Conservation (phyloP, 1,284 basidiomycete genomes). For the Ganoderma resinaceum region DNA sequence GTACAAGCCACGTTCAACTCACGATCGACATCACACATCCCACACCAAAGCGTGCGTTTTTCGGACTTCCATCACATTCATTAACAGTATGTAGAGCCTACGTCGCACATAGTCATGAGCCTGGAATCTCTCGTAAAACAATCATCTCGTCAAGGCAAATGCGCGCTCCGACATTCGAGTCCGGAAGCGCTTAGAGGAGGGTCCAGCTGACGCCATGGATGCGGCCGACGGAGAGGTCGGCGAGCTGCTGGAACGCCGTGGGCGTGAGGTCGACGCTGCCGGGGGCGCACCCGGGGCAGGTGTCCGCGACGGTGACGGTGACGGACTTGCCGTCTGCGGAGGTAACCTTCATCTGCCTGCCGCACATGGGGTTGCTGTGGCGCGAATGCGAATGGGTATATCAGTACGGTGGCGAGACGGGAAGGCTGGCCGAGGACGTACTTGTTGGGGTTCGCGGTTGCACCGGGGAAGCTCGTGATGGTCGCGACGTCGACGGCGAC, state of each 20-base stretch:
- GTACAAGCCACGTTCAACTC: too few relatives aligned
- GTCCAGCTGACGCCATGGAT: constrained; percentile 33
- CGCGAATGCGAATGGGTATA: too few relatives aligned
- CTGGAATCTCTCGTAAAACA: constrained; percentile 10
- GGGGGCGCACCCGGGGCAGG: constrained; percentile 48
- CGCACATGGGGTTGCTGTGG: constrained; percentile 44
- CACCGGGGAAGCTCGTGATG: constrained; percentile 30
- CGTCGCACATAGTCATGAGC: constrained; percentile 21
- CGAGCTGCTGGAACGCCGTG: constrained; percentile 49
- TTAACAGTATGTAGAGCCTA: constrained; percentile 22
- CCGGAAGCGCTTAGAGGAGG: constrained; percentile 14
- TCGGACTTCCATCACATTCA: constrained; percentile 19
- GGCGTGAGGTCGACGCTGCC: constrained; percentile 51
- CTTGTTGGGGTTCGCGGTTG: constrained; percentile 28
- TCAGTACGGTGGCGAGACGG: too few relatives aligned
- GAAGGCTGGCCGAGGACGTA: too few relatives aligned
- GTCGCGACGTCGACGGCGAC: constrained; percentile 26
- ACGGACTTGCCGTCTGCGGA: constrained; percentile 42
- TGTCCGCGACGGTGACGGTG: constrained; percentile 49
- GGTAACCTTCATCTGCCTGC: constrained; percentile 39
- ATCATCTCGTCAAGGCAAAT: constrained; percentile 9
- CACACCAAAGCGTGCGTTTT: too few relatives aligned
- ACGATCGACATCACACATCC: too few relatives aligned
- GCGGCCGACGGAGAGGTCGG: constrained; percentile 35
- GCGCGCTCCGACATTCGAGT: not conserved